These are phyloP conservation scores for Sporothrix inflata DNA, from an alignment of 2,329 filamentous ascomycete species.

Conservation along the genomic window DNA sequence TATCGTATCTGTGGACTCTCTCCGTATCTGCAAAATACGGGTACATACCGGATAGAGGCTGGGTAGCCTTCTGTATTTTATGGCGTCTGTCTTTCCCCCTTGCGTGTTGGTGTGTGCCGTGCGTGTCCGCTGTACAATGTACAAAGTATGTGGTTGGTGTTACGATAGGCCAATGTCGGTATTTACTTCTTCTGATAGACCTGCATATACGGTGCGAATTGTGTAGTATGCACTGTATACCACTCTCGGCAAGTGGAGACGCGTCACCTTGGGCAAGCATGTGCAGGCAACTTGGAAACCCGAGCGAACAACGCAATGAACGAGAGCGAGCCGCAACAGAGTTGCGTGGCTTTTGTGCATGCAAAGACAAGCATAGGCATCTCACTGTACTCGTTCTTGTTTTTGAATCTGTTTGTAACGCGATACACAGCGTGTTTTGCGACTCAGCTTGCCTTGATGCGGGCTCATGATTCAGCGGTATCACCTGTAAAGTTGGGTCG, in stretches of 20 bases:
- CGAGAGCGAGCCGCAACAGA: not conserved
- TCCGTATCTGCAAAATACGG: not conserved
- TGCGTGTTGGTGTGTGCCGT: not conserved
- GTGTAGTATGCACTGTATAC: not conserved
- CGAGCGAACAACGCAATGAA: not conserved
- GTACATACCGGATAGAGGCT: not conserved
- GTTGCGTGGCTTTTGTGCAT: not conserved
- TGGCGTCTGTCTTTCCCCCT: not conserved
- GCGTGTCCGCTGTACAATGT: not conserved
- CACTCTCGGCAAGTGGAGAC: not conserved
- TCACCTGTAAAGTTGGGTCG: not conserved
- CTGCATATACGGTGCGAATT: not conserved
- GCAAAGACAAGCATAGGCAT: too few species aligned
- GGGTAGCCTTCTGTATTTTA: not conserved
- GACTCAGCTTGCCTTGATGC: not conserved
- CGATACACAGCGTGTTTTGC: not conserved
- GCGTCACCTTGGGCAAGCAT: not conserved
- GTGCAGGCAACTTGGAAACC: not conserved
- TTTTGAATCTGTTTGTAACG: too few species aligned
- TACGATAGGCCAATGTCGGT: not conserved
- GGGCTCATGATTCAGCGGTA: not conserved
- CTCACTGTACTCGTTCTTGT: too few species aligned
- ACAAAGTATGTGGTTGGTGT: not conserved
- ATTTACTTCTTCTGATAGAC: conserved; percentile 3
- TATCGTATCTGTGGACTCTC: not conserved